Base-by-base conservation (phyloP, 768 basidiomycete species). In the Piloderma croceum region DNA sequence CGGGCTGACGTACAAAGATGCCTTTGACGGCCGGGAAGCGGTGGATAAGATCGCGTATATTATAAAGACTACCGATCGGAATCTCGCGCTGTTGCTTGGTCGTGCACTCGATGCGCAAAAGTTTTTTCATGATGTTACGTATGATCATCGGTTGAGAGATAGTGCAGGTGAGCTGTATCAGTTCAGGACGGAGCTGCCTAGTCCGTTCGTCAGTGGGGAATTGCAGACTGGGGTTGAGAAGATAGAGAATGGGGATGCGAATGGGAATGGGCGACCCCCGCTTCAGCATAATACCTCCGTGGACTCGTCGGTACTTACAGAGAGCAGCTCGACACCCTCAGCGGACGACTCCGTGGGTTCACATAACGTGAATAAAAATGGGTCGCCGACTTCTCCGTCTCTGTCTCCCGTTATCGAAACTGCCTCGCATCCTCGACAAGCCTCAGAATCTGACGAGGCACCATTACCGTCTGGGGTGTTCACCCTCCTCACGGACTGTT, bases 121-220 rank as follows among this genome's bases (percentile, higher is more conserved):
- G 65, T 98, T 91, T 66, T 98, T 99, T 59, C 96, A 99, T 56
- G 96, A 98, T 55, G 96, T 99, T 50, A 97, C 96, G 7, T 99
- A 98, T 57, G 94, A 97, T 55, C 96, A 99, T 60, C 83, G 94
- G 11, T 60, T 99, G 42, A 71, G 96, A 37, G 96, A 98, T 62
- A 90, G 81, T 53, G 68, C 81, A 1, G 73, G 74, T 46, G 96
- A 99, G 63, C 64, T 99, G 22, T 99, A 97, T 62, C 92, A 94
- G 57, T 98, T 99, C 63, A 73, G 81, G 48, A 83, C 88, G 34
- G 79, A 82, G 53, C 57, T 96, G 27, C 76, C 82, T 5, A 90
- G 82, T 54, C 89, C 88, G 3, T 92, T 91, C 56, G 84, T 87
- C 43, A 83, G 83, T 42, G 85, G 84, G 21, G 86, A 89, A 45